A percentile compares a stretch with the other conserved stretches of the same genome.
Evolutionary conservation across 2,329 filamentous ascomycete species (phyloP).

Genomic region (Apiospora aurea): DNA sequence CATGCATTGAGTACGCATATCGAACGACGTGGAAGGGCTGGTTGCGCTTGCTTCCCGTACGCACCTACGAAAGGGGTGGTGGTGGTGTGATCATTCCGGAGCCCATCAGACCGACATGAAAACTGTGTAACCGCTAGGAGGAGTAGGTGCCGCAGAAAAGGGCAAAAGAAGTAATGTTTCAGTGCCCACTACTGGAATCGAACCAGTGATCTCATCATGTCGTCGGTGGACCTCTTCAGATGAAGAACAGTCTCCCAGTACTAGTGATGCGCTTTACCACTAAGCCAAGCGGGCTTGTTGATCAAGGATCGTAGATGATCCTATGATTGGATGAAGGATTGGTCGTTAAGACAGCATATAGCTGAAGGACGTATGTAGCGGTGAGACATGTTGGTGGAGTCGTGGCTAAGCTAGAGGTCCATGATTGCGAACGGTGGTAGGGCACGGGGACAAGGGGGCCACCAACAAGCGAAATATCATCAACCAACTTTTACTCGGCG

Average conservation of each 20-base stretch:
- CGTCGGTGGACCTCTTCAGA: background rate
- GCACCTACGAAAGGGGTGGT: no score
- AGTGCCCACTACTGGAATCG: constrained; percentile 25
- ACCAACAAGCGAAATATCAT: background rate
- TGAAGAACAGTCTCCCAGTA: background rate
- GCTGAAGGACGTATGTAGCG: background rate
- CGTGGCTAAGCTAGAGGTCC: background rate
- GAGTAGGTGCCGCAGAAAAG: background rate
- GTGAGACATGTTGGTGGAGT: constrained; percentile 8
- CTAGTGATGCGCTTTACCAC: constrained; percentile 26
- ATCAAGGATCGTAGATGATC: background rate
- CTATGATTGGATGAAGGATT: background rate
- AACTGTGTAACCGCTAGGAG: background rate
- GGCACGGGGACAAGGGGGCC: background rate
- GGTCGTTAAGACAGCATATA: background rate
- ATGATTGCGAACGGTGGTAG: background rate
- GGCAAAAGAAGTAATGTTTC: background rate
- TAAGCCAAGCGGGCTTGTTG: constrained; percentile 22
- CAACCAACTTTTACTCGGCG: background rate
- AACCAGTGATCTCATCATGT: constrained; percentile 25
- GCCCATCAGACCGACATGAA: background rate
- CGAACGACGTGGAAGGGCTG: no score
- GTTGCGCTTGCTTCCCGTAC: no score
- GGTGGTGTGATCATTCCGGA: background rate
- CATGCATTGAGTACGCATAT: no score